A percentile compares a stretch with the other conserved stretches of the same genome.
These are phyloP conservation scores for Paecilomyces sp. DNA, from an alignment of 2,329 filamentous ascomycete species.

Conservation along the genomic window DNA sequence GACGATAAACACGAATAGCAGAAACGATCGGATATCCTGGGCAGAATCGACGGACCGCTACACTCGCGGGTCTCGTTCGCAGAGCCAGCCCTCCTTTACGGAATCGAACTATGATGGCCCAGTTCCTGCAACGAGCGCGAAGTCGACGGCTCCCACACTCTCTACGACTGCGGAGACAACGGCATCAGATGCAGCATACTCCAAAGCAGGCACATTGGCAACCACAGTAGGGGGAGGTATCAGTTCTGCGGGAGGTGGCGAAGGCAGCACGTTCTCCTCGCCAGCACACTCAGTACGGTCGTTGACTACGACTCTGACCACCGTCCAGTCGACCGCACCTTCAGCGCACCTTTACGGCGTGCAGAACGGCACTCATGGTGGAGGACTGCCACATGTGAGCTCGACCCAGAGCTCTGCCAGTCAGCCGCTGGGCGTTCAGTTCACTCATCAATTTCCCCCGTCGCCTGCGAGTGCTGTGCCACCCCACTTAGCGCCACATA, in stretches of 20 bases:
- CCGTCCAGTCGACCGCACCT: conserved; percentile 56
- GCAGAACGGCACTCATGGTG: conserved; percentile 18
- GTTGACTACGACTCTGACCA: conserved; percentile 59
- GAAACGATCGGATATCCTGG: conserved; percentile 42
- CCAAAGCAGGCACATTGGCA: conserved; percentile 71
- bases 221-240: conserved; percentile 58
- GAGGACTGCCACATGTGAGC: conserved; percentile 24
- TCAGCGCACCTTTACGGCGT: conserved; percentile 38
- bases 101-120: conserved; percentile 56
- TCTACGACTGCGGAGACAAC: conserved; percentile 76
- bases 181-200: conserved; percentile 67
- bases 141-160: conserved; percentile 69
- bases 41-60: conserved; percentile 43
- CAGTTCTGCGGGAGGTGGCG: conserved; percentile 60
- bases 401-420: conserved; percentile 30
- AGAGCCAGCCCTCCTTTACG: conserved; percentile 54
- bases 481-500: conserved; percentile 50
- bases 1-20: conserved; percentile 41
- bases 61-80: conserved; percentile 49
- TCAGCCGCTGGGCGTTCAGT: conserved; percentile 40
- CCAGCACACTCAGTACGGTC: conserved; percentile 59
- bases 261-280: conserved; percentile 58
- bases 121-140: conserved; percentile 55
- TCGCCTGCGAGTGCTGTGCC: conserved; percentile 56
- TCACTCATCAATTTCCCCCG: conserved; percentile 54